These are phyloP conservation scores for Arachis monticola DNA, from an alignment of 331 rosid species.

Conservation along the genomic window DNA sequence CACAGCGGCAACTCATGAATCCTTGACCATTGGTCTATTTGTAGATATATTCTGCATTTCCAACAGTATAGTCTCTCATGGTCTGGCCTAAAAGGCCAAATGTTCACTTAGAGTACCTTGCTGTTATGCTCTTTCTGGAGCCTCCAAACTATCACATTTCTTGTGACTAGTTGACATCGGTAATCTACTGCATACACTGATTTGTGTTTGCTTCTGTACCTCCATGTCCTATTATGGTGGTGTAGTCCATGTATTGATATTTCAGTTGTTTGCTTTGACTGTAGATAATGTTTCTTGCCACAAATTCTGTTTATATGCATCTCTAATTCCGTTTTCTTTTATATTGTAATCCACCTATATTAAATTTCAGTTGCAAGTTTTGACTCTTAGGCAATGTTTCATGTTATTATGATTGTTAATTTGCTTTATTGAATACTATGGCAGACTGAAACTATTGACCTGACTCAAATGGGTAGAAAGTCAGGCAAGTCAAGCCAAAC, in stretches of 20 bases:
- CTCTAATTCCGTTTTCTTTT: too few species aligned
- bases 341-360: background rate
- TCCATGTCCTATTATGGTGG: background rate
- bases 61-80: background rate
- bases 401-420: slow-evolving; percentile 21
- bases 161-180: background rate
- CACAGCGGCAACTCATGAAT: background rate
- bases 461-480: slow-evolving; percentile 55
- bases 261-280: slow-evolving; percentile 26
- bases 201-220: background rate
- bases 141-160: background rate
- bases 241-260: background rate
- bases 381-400: background rate
- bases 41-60: background rate
- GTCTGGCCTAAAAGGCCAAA: background rate
- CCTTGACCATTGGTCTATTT: background rate
- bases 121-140: background rate
- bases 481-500: slow-evolving; percentile 49
- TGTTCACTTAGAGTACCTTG: background rate
- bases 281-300: slow-evolving; percentile 21
- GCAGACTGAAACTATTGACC: slow-evolving; percentile 90
- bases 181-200: background rate
- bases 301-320: slow-evolving; percentile 3
- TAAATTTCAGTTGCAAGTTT: slow-evolving; percentile 9
- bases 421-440: slow-evolving; percentile 27